phyloP scores from a whole-genome alignment of 192 early-diverging fungal genomes.

The Ambispora gerdemannii region DNA sequence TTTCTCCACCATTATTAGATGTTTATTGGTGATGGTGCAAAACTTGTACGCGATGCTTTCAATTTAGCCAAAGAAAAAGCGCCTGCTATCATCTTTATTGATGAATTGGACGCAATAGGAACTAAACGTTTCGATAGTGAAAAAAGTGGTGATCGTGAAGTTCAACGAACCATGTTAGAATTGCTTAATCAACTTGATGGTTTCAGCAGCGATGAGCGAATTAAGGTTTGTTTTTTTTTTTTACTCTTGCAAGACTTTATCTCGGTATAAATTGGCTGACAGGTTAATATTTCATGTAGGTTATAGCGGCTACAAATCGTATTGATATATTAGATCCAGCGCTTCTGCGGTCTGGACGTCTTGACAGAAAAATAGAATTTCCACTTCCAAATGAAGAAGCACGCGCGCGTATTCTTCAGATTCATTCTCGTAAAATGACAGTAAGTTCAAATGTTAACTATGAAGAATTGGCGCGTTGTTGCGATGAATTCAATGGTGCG shows the following conservation, averaged over 20 bases:
- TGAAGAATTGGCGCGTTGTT: constrained; percentile 90
- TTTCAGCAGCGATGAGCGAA: constrained; percentile 90
- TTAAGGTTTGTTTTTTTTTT: constrained; percentile 69
- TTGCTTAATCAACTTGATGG: constrained; percentile 97
- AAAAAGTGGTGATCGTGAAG: constrained; percentile 97
- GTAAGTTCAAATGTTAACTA: constrained; percentile 92
- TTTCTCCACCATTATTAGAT: no score
- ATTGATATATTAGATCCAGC: constrained; percentile 92
- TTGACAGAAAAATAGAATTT: constrained; percentile 94
- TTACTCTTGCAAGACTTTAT: not conserved
- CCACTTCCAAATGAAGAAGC: constrained; percentile 91
- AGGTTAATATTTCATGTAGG: constrained; percentile 45
- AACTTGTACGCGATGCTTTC: constrained; percentile 97
- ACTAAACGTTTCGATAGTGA: constrained; percentile 99
- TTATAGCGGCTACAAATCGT: constrained; percentile 97
- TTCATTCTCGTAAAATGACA: constrained; percentile 98
- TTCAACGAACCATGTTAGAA: constrained; percentile 99
- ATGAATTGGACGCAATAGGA: constrained; percentile 97
- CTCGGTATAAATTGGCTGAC: not conserved
- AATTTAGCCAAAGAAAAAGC: constrained; percentile 96
- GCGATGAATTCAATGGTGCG: constrained; percentile 99
- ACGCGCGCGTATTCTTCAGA: constrained; percentile 92
- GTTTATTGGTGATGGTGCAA: constrained; percentile 98
- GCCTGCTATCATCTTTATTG: constrained; percentile 98
- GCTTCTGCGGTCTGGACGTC: constrained; percentile 79